Evolutionary conservation across 306 rosid species (phyloP), one percentile per base, ranked within the genome.

Genomic region (Cucurbita moschata): DNA sequence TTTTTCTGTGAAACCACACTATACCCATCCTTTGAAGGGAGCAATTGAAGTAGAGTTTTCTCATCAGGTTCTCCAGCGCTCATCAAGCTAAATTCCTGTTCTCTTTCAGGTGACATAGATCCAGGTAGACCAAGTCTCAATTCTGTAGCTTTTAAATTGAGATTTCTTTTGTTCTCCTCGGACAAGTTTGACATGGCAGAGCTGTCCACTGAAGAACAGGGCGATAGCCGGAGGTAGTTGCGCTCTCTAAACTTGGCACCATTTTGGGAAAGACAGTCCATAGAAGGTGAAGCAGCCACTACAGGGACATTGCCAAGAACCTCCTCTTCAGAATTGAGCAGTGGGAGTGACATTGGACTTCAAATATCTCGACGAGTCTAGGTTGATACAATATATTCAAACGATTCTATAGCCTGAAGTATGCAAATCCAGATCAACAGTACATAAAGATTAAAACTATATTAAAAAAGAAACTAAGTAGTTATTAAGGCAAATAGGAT

Each of bases 141-240:
- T 76, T 94, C 99, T 0, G 99, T 91, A 70, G 97, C 97, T 85
- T 83, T 88, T 77, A 91, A 83, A 80, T 91, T 87, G 78, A 94
- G 78, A 63, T 85, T 89, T 76, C 15, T 87, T 71, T 79, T 88
- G 80, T 84, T 88, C 84, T 75, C 96, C 63, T 79, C 90, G 1
- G 80, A 83, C 86, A 86, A 68, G 86, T 78, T 84, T 0, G 96
- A 87, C 6, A 85, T 86, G 8, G 79, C 59, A 38, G 91, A 87
- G 76, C 99, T 94, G 74, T 94, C 97, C 19, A 94, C 97, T 0
- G 99, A 94, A 76, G 96, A 94, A 76, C 99, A 94, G 75, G 89
- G 97, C 0, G 99, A 89, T 39, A 94, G 80, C 39, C 97, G 96
- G 4, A 91, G 78, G 80, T 94, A 94, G 81, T 94, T 94, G 11